Evolutionary conservation across 495 filamentous ascomycete species (phyloP), one percentile per base, ranked within the genome.

Genomic region (Talaromyces trachyspermus): DNA sequence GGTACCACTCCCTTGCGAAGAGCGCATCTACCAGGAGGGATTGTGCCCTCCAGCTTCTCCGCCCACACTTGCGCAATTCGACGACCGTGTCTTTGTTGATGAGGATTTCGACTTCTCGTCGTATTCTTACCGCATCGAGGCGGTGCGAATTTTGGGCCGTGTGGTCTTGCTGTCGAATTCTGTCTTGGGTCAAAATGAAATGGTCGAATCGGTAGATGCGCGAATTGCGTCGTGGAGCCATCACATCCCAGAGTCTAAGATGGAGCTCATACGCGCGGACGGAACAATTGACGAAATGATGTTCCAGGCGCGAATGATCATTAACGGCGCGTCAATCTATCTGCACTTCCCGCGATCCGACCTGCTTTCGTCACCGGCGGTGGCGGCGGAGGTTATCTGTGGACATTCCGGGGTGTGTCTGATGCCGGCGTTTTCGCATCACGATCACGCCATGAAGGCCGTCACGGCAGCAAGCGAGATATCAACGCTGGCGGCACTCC

Each of bases 271-370:
- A 46, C 76, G 76, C 30, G 75, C 77, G 49, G 77, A 84, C 47
- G 70, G 70, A 24, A 70, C 81, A 26, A 74, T 90, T 8, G 89
- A 95, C 56, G 87, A 94, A 66, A 84, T 95, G 76, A 80, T 95
- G 68, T 94, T 95, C 70, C 88, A 95, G 58, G 88, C 88, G 9
- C 84, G 84, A 46, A 89, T 92, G 80, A 82, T 92, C 42, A 77
- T 84, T 23, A 78, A 86, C 58, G 83, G 68, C 15, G 66, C 70
- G 4, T 58, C 68, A 33, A 72, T 71, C 37, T 69, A 71, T 39
- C 59, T 74, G 5, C 65, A 72, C 48, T 72, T 71, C 54, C 69
- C 68, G 50, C 74, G 53, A 43, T 76, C 78, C 11, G 67, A 76
- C 30, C 66, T 73, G 5, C 53, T 73, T 2, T 73, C 70, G 7